Base-by-base conservation (phyloP, 1,139 yeast genomes). In the Protomyces arabidopsidicola region DNA sequence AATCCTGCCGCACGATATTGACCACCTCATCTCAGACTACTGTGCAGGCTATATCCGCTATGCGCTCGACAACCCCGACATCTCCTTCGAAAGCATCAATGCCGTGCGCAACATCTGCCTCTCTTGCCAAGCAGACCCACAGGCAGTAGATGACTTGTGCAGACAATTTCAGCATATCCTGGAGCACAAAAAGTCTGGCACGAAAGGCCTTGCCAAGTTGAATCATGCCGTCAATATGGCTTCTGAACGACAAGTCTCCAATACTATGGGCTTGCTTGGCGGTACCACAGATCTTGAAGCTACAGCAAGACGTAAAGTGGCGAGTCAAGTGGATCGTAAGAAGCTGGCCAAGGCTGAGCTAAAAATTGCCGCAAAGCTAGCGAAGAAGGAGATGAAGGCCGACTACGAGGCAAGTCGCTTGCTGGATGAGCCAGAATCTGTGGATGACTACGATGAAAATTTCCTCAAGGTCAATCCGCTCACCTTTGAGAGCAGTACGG, bases 311-410 rank as follows among this genome's bases (percentile, higher is more conserved):
- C 83, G 97, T 76, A 86, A 87, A 71, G 87, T 90, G 78, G 98
- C 93, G 75, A 86, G 95, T 65, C 84, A 95, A 73, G 99, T 93
- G 58, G 98, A 93, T 75, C 88, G 87, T 80, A 91, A 90, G 84
- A 93, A 93, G 76, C 83, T 93, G 73, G 97, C 91, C 74, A 93
- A 93, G 77, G 98, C 97, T 66, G 98, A 93, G 78, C 84, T 91
- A 72, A 93, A 93, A 79, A 91, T 93, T 74, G 97, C 97, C 45
- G 90, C 93, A 73, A 93, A 93, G 76, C 91, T 91, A 69, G 97
- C 97, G 55, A 91, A 93, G 79, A 85, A 97, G 75, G 96, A 90
- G 71, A 72, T 73, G 69, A 74, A 74, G 51, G 78, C 78, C 51
- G 79, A 86, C 72, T 93, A 93, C 75, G 98, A 93, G 76, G 97